Conservation (phyloP, 345 rosid species). For the Psidium guajava region DNA sequence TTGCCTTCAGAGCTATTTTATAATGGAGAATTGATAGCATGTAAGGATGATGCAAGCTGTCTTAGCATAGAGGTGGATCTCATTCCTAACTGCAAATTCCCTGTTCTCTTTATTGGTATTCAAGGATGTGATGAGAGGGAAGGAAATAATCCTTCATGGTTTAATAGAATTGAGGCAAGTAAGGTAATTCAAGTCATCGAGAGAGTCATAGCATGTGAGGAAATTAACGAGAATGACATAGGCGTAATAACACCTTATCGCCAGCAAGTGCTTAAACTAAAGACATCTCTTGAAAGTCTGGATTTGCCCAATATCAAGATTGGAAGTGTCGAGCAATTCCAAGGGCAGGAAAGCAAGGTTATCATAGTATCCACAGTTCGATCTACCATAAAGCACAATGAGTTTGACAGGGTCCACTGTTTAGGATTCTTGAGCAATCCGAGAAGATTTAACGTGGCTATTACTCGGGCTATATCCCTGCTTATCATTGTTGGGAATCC, state of each 20-base stretch:
- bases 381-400: slow-evolving; percentile 72
- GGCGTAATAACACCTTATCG: slow-evolving; percentile 88
- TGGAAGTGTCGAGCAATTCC: slow-evolving; percentile 95
- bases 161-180: slow-evolving; percentile 83
- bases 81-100: slow-evolving; percentile 64
- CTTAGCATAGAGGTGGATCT: slow-evolving; percentile 22
- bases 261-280: slow-evolving; percentile 79
- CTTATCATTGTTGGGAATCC: slow-evolving; percentile 76
- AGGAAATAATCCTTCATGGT: slow-evolving; percentile 92
- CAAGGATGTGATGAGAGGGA: slow-evolving; percentile 99
- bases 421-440: slow-evolving; percentile 83
- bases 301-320: slow-evolving; percentile 64
- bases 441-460: slow-evolving; percentile 80
- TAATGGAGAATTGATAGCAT: slow-evolving; percentile 61
- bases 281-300: slow-evolving; percentile 51
- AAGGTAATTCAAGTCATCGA: slow-evolving; percentile 60
- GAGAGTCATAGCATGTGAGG: slow-evolving; percentile 33
- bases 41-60: slow-evolving; percentile 51
- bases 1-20: slow-evolving; percentile 84
- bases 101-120: slow-evolving; percentile 73
- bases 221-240: slow-evolving; percentile 47
- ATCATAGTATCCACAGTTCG: slow-evolving; percentile 81
- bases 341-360: slow-evolving; percentile 85
- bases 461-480: slow-evolving; percentile 75
- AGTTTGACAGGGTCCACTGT: slow-evolving; percentile 54